These are phyloP conservation scores for Didymosphaeria variabile DNA, from an alignment of 2,329 filamentous ascomycete genomes.

Conservation along the genomic window DNA sequence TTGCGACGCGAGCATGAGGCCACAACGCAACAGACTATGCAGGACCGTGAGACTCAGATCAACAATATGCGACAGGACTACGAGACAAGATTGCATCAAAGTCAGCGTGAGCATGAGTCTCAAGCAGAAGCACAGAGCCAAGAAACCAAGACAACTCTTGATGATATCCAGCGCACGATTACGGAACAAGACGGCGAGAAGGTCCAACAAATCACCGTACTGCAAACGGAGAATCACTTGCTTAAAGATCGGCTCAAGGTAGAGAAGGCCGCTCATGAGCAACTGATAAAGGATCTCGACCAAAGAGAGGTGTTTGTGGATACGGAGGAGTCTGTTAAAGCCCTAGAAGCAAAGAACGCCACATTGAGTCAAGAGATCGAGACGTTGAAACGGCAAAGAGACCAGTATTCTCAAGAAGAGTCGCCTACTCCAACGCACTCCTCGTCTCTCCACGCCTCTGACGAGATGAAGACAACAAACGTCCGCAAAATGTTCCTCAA, in stretches of 20 bases:
- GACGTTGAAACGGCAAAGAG: not conserved
- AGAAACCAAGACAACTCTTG: not conserved
- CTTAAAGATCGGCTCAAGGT: not conserved
- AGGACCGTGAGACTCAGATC: not conserved
- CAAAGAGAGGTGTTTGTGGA: not conserved
- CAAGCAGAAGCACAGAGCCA: not conserved
- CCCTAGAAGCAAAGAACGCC: not conserved
- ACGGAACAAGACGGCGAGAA: slow-evolving; percentile 4
- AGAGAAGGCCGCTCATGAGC: not conserved
- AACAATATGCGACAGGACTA: not conserved
- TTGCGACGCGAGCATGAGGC: not conserved
- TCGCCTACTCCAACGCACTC: not conserved
- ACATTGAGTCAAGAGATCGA: not conserved
- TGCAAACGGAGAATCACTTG: not conserved
- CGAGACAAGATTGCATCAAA: slow-evolving; percentile 7
- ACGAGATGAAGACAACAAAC: slow-evolving; percentile 21
- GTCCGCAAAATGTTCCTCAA: slow-evolving; percentile 31
- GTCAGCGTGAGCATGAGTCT: not conserved
- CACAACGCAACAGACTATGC: not conserved
- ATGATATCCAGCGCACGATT: not conserved
- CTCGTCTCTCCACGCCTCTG: not conserved
- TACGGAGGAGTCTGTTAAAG: not conserved
- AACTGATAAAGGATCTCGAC: not conserved
- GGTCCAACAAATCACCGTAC: slow-evolving; percentile 4
- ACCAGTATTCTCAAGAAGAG: not conserved